Conservation (phyloP, 2,329 filamentous ascomycete species). For the Geoglossum cookeanum region DNA sequence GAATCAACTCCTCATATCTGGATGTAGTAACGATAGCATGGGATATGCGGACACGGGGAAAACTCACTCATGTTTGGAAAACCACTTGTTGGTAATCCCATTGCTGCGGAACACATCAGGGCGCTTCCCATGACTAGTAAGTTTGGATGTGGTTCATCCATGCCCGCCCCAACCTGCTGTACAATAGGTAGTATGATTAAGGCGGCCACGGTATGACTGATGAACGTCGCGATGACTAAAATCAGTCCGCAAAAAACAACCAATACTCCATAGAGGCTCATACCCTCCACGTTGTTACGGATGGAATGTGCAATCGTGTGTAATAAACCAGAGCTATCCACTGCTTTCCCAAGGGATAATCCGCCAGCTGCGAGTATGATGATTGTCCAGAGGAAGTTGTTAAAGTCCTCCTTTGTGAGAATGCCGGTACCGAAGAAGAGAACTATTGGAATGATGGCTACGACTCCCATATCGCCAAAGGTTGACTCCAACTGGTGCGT, state of each 20-base stretch:
- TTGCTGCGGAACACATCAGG: slow-evolving; percentile 93
- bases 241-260: slow-evolving; percentile 73
- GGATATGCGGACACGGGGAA: slow-evolving; percentile 1
- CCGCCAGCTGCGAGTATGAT: slow-evolving; percentile 94
- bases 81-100: slow-evolving; percentile 87
- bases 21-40: slow-evolving; percentile 5
- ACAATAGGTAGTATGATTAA: slow-evolving; percentile 88
- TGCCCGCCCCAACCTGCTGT: slow-evolving; percentile 60
- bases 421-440: slow-evolving; percentile 95
- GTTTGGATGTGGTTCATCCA: slow-evolving; percentile 85
- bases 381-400: slow-evolving; percentile 99
- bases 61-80: slow-evolving; percentile 99
- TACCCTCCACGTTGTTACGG: slow-evolving; percentile 49
- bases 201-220: slow-evolving; percentile 90
- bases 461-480: slow-evolving; percentile 96
- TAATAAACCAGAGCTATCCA: slow-evolving; percentile 79
- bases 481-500: slow-evolving; percentile 71
- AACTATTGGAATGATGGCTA: slow-evolving; percentile 88
- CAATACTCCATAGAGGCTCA: slow-evolving; percentile 71
- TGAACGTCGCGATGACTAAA: slow-evolving; percentile 87
- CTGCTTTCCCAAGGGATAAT: slow-evolving; percentile 78
- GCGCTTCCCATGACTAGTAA: slow-evolving; percentile 87
- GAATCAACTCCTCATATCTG: slow-evolving; percentile 8
- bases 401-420: slow-evolving; percentile 96
- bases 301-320: slow-evolving; percentile 72